Base-by-base conservation (phyloP, 345 rosid species). In the Murraya paniculata region DNA sequence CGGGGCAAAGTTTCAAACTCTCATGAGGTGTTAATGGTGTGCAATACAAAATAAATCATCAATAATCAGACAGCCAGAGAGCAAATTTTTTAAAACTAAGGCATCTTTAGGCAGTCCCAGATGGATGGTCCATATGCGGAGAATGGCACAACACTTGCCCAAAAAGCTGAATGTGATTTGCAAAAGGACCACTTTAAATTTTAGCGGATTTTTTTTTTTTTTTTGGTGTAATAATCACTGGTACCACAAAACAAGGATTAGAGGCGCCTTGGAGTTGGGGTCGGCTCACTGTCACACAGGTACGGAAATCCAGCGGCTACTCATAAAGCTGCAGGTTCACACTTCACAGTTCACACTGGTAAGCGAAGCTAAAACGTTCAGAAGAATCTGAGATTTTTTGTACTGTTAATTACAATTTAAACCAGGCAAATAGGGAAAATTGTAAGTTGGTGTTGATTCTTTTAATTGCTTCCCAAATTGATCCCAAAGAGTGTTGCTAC, bases 281-380 rank as follows among this genome's bases (percentile, higher is more conserved):
- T 81, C 82, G 55, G 73, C 45, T 82, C 81, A 77, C 6, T 18
- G 5, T 45, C 50, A 13, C 3, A 53, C 71, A 36, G 79, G 67
- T 50, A 77, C 36, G 36, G 53, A 45, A 73, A 85, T 80, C 85
- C 78, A 74, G 77, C 64, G 74, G 77, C 65, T 57, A 11, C 27
- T 45, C 10, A 64, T 59, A 41, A 73, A 74, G 58, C 58, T 16
- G n/a, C 16, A 59, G 68, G 21, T 45, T 45, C 50, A 45, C 50
- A 45, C 1, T 3, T 13, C 50, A 31, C 33, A 31, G 24, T 41
- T 53, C 36, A 5, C 30, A 21, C 28, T n/a, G 4, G 4, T 61
- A 19, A 28, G 19, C 1, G 33, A 30, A 41, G n/a, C 48, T 55
- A 9, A 53, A 61, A 9, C 50, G 2, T 10, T 16, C 48, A 2